Percentiles rank a stretch among this genome's conserved stretches.
phyloP scores from a whole-genome alignment of 73 alveolate species.

The Paramecium pentaurelia region DNA sequence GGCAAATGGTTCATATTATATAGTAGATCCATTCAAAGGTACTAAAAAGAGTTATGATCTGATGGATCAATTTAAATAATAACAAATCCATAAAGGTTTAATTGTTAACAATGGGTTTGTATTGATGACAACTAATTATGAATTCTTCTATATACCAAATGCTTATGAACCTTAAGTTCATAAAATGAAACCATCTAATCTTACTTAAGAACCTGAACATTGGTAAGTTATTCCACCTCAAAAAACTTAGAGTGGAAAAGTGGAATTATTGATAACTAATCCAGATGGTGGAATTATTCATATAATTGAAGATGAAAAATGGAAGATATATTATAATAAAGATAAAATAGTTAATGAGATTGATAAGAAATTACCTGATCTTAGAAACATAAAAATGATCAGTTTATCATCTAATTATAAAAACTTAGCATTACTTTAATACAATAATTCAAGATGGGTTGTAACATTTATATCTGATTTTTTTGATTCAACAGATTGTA shows the following conservation, averaged over 20 bases:
- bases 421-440: not conserved
- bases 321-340: constrained; percentile 10
- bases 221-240: constrained; percentile 47
- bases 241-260: constrained; percentile 1
- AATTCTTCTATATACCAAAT: constrained; percentile 24
- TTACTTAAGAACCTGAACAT: constrained; percentile 47
- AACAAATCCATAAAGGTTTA: not conserved
- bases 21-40: constrained; percentile 52
- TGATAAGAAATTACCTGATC: constrained; percentile 34
- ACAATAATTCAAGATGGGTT: not conserved
- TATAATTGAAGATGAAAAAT: constrained; percentile 28
- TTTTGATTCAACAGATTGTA: constrained; percentile 28
- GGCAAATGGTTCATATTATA: constrained; percentile 14
- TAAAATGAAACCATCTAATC: constrained; percentile 21
- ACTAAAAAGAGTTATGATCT: not conserved
- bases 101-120: constrained; percentile 56
- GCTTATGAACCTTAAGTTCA: constrained; percentile 35
- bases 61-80: not conserved
- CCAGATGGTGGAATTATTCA: constrained; percentile 59
- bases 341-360: constrained; percentile 23
- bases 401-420: constrained; percentile 18
- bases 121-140: not conserved
- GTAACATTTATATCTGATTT: constrained; percentile 28
- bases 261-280: constrained; percentile 53
- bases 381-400: constrained; percentile 40